Conservation (phyloP, 345 rosid genomes). For the Eucalyptus tenuipes region DNA sequence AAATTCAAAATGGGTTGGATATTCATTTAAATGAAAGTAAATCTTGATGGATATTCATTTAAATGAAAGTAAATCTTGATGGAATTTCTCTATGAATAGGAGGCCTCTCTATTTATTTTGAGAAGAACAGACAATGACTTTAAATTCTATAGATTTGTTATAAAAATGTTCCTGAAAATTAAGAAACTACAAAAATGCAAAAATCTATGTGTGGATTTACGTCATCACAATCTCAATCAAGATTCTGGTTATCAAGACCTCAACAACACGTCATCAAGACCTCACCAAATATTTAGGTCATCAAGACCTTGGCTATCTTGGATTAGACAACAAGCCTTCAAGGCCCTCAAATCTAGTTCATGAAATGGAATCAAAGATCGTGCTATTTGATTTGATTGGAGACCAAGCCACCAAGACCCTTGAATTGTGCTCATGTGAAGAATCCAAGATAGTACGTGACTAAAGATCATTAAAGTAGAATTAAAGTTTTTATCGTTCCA, state of each 20-base stretch:
- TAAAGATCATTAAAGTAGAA: too few relatives aligned
- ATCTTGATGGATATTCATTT: too few relatives aligned
- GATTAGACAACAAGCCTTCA: background rate
- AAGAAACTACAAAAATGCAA: background rate
- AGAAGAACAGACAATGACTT: background rate
- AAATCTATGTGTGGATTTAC: background rate
- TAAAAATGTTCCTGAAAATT: too few relatives aligned
- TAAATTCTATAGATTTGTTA: background rate
- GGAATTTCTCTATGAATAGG: background rate
- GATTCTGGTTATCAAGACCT: background rate
- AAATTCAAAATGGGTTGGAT: background rate
- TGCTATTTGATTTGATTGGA: background rate
- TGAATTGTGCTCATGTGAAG: background rate
- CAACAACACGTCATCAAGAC: background rate
- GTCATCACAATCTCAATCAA: background rate
- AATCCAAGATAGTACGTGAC: too few relatives aligned
- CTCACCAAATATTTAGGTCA: background rate
- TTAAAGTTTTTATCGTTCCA: too few relatives aligned
- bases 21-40: too few relatives aligned
- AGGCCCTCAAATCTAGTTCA: background rate
- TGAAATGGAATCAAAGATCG: too few relatives aligned
- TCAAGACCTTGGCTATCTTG: background rate
- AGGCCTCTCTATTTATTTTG: background rate
- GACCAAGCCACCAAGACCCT: background rate
- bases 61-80: too few relatives aligned